Conservation (phyloP, 78 protist genomes). For the Dictyostelium intermedium region DNA sequence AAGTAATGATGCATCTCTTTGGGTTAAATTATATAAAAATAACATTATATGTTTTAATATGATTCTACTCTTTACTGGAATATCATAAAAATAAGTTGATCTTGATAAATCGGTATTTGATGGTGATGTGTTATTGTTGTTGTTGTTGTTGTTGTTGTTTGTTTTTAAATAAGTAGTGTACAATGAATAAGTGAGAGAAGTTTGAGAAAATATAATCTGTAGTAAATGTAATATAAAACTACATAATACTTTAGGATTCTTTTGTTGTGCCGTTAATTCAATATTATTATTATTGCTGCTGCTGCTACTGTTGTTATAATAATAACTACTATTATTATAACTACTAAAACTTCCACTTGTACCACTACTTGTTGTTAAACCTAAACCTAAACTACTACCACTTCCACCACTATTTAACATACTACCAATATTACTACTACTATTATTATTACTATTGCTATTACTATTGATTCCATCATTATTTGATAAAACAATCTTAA, state of each 20-base stretch:
- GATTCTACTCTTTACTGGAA: constrained; percentile 33
- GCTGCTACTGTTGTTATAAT: background rate
- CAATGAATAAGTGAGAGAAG: constrained; percentile 52
- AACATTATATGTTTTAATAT: constrained; percentile 67
- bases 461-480: background rate
- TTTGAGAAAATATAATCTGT: constrained; percentile 54
- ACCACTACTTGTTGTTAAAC: background rate
- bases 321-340: background rate
- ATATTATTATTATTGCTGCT: background rate
- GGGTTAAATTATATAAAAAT: constrained; percentile 12
- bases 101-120: constrained; percentile 3
- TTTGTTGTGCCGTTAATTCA: background rate
- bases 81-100: constrained; percentile 42
- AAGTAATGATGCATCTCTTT: constrained; percentile 8
- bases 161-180: constrained; percentile 50
- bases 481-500: constrained; percentile 8
- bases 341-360: background rate
- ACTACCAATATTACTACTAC: background rate
- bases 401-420: background rate
- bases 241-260: constrained; percentile 26
- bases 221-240: constrained; percentile 30
- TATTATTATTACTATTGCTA: background rate
- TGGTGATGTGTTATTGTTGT: background rate
- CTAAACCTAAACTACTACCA: background rate
- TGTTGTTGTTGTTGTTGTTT: background rate